These are phyloP conservation scores for Arthrocladium fulminans DNA, from an alignment of 2,329 filamentous ascomycete species.

Conservation along the genomic window DNA sequence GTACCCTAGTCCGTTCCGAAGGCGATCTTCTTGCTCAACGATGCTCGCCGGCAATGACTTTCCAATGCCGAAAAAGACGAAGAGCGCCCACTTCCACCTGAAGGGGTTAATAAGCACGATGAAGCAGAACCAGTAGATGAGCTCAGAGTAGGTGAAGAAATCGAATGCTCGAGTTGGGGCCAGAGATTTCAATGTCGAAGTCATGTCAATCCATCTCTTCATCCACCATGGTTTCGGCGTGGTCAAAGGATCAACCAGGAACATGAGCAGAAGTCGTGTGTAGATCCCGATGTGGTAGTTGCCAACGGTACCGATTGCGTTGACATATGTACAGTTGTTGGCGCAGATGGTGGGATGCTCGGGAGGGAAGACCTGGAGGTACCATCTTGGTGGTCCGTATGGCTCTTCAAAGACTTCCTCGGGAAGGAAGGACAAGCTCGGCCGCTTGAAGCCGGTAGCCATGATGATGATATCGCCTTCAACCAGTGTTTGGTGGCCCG, in stretches of 20 bases:
- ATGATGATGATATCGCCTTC: slow-evolving; percentile 70
- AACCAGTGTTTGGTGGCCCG: slow-evolving; percentile 57
- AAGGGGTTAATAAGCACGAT: slow-evolving; percentile 74
- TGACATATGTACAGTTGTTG: slow-evolving; percentile 76
- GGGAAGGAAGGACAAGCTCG: slow-evolving; percentile 64
- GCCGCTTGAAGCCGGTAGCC: slow-evolving; percentile 73
- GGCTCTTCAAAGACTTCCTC: slow-evolving; percentile 62
- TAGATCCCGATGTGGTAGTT: slow-evolving; percentile 90
- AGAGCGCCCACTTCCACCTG: slow-evolving; percentile 80
- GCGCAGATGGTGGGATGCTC: slow-evolving; percentile 63
- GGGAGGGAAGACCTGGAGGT: slow-evolving; percentile 76
- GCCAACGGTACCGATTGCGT: slow-evolving; percentile 71
- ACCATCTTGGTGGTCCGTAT: slow-evolving; percentile 77
- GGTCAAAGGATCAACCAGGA: slow-evolving; percentile 68
- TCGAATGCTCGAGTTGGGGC: slow-evolving; percentile 72
- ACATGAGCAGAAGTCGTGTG: slow-evolving; percentile 78
- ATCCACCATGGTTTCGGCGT: slow-evolving; percentile 65
- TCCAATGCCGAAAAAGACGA: slow-evolving; percentile 71
- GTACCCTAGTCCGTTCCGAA: slow-evolving; percentile 46
- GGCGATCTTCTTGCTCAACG: slow-evolving; percentile 55
- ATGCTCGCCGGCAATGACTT: slow-evolving; percentile 56
- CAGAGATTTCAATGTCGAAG: slow-evolving; percentile 57
- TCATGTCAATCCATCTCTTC: slow-evolving; percentile 82
- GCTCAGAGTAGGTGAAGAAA: slow-evolving; percentile 80
- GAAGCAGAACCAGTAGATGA: slow-evolving; percentile 79